A percentile compares a stretch with the other conserved stretches of the same genome.
Conservation (phyloP, 1,284 basidiomycete genomes). For the Dichomitus squalens region DNA sequence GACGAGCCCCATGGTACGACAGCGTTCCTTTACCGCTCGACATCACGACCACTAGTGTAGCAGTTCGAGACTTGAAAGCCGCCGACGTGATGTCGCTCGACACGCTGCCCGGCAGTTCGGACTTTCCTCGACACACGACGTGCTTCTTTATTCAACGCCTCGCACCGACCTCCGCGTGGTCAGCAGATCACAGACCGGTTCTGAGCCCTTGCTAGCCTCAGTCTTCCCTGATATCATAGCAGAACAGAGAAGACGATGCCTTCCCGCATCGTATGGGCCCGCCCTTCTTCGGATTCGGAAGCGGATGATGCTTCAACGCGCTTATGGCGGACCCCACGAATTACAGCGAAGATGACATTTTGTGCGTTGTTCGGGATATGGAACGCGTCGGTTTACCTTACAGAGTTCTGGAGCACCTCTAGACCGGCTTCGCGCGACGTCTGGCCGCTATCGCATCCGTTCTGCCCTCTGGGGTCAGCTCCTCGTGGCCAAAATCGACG, state of each 20-base stretch:
- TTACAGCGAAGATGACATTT: not conserved
- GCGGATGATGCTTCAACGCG: not conserved
- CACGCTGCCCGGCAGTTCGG: slow-evolving; percentile 10
- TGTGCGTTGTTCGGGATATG: slow-evolving; percentile 17
- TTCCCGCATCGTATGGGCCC: not conserved
- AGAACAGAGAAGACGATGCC: not conserved
- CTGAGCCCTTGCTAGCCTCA: not conserved
- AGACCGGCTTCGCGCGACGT: not conserved
- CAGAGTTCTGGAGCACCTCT: not conserved
- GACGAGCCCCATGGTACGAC: not conserved
- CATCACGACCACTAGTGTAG: not conserved
- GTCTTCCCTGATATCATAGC: not conserved
- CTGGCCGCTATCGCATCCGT: not conserved
- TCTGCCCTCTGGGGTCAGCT: not conserved
- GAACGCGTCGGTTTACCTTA: slow-evolving; percentile 3
- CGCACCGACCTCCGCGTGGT: slow-evolving; percentile 16
- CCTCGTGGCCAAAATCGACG: not conserved
- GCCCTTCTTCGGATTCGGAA: slow-evolving; percentile 1
- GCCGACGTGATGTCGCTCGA: not conserved
- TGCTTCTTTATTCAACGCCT: slow-evolving; percentile 21
- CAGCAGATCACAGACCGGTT: not conserved
- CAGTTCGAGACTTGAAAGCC: not conserved
- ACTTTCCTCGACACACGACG: slow-evolving; percentile 17
- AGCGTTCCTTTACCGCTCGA: not conserved
- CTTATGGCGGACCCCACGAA: not conserved